These are phyloP conservation scores for Microcyclosporella mali DNA, from an alignment of 2,329 filamentous ascomycete species.

Conservation along the genomic window DNA sequence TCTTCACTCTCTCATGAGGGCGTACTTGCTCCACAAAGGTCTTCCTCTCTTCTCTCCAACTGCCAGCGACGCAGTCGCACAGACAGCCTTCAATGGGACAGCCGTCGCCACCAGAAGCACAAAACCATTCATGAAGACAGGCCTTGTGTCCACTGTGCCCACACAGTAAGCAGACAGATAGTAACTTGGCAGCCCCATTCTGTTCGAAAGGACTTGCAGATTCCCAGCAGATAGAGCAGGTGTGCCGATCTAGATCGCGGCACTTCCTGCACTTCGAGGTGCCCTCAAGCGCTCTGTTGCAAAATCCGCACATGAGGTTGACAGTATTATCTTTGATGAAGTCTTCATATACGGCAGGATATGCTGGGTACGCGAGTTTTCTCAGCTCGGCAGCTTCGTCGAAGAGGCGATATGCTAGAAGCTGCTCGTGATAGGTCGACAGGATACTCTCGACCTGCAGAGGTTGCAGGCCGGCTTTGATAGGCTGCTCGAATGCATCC, in stretches of 20 bases:
- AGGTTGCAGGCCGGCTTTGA: conserved; percentile 42
- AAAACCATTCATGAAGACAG: conserved; percentile 54
- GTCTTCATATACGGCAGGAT: conserved; percentile 53
- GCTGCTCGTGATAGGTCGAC: conserved; percentile 51
- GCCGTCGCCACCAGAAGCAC: conserved; percentile 45
- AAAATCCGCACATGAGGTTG: conserved; percentile 51
- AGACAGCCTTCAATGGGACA: conserved; percentile 55
- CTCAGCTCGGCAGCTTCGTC: conserved; percentile 53
- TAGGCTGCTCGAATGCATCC: conserved; percentile 35
- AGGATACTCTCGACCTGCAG: conserved; percentile 52
- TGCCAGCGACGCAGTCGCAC: conserved; percentile 46
- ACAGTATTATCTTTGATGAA: conserved; percentile 49
- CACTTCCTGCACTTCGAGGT: conserved; percentile 50
- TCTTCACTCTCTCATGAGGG: conserved; percentile 31
- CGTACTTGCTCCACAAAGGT: conserved; percentile 31
- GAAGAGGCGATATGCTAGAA: conserved; percentile 43
- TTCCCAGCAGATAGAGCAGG: conserved; percentile 42
- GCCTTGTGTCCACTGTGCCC: conserved; percentile 55
- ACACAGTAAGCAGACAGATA: conserved; percentile 52
- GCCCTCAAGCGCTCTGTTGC: conserved; percentile 45
- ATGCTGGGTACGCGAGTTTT: conserved; percentile 48
- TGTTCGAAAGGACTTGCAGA: conserved; percentile 34
- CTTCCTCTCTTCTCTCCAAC: conserved; percentile 15
- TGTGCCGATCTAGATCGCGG: conserved; percentile 33
- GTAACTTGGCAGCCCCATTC: conserved; percentile 6